Conservation (phyloP, 495 filamentous ascomycete genomes). For the Annulohypoxylon stygium region DNA sequence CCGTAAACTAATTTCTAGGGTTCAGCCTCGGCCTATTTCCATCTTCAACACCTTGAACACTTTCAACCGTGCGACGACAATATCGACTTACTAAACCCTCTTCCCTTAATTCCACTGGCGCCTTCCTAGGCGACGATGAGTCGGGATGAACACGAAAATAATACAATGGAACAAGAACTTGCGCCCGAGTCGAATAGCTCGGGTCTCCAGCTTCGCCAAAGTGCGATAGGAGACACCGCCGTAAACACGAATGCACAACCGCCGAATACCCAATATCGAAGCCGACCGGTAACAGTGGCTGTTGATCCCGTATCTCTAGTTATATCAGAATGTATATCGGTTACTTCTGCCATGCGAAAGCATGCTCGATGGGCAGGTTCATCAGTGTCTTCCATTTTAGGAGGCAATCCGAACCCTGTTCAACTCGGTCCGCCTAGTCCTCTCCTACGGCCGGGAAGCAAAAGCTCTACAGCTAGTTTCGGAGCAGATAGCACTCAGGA, state of each 20-base stretch:
- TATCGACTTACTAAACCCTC: slow-evolving; percentile 1
- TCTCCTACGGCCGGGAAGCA: slow-evolving; percentile 52
- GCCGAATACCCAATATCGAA: slow-evolving; percentile 61
- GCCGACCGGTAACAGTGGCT: slow-evolving; percentile 76
- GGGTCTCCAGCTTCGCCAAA: slow-evolving; percentile 30
- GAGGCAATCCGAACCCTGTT: slow-evolving; percentile 73
- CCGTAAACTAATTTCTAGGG: slow-evolving; percentile 3
- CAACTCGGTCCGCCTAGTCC: slow-evolving; percentile 61
- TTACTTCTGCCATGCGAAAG: slow-evolving; percentile 98
- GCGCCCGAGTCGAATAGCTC: slow-evolving; percentile 38
- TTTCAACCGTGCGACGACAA: slow-evolving; percentile 13
- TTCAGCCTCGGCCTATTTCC: slow-evolving; percentile 8
- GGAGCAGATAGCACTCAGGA: slow-evolving; percentile 54
- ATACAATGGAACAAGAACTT: slow-evolving; percentile 54
- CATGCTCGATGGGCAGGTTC: slow-evolving; percentile 96
- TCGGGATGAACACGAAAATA: slow-evolving; percentile 57
- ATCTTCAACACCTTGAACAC: slow-evolving; percentile 7
- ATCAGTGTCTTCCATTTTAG: slow-evolving; percentile 94
- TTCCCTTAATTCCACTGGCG: slow-evolving; percentile 28
- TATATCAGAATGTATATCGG: slow-evolving; percentile 98
- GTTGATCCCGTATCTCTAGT: slow-evolving; percentile 95
- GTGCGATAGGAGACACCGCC: slow-evolving; percentile 27
- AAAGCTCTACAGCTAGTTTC: slow-evolving; percentile 42
- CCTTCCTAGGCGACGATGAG: slow-evolving; percentile 57
- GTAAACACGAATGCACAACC: slow-evolving; percentile 29